Evolutionary conservation across 257 asterid species (phyloP), one percentile per base, ranked within the genome.

Genomic region (Haberlea rhodopensis): DNA sequence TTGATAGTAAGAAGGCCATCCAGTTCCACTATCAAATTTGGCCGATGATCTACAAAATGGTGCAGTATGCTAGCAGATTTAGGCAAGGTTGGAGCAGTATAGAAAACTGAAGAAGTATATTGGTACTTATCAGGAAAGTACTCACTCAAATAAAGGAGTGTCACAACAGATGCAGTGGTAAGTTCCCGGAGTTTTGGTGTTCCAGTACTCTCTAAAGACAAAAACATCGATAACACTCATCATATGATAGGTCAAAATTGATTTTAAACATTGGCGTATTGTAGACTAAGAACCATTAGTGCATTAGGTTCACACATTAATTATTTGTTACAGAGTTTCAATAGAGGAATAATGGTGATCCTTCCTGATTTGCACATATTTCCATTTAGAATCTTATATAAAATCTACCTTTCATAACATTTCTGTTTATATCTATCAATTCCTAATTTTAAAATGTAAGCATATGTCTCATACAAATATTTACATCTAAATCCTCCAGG

Each of bases 161-260:
- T 91, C 94, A 0, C 98, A 89, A 79, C 96, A 91, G 72, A 91
- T 77, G 83, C 97, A 91, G 57, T 84, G 88, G 85, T 91, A 91
- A 19, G 78, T 84, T 71, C 98, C 98, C 6, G 80, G 71, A 24
- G 87, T 87, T 79, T 89, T 91, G 31, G 95, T 78, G 76, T 89
- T 80, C 96, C 96, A 85, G 74, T 91, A 91, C 73, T 87, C 97
- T 70, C 98, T 91, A 83, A 4, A 72, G 46, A 68, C 6, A 43
- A 43, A 52, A 69, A 53, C 5, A 45, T 8, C 60, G 40, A 40
- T 40, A 40, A 13, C 3, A 40, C 45, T 34, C 16, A 10, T 8
- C 15, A 8, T 34, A 34, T 34, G 13, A 24, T 49, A 9, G 46
- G 45, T 54, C 53, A 26, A 13, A 1, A 15, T 15, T 34, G 13